Conservation (phyloP, 129 eudicot genomes). For the Ambrosia trifida region DNA sequence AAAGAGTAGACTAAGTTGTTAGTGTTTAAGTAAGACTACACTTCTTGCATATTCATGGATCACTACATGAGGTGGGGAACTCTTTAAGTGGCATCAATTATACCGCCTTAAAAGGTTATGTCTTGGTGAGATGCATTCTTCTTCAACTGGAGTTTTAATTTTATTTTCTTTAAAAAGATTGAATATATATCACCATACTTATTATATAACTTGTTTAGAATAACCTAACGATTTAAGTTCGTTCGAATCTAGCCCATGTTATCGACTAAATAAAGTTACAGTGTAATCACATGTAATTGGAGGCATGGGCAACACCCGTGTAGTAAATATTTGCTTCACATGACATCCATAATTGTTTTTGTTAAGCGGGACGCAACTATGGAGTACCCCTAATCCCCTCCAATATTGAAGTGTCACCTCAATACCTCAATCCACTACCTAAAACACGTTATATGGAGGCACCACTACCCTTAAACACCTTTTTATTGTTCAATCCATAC, state of each 20-base stretch:
- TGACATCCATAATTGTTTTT: too few relatives aligned
- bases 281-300: not conserved
- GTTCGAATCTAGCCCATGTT: conserved; percentile 4
- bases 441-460: too few relatives aligned
- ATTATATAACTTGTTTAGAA: not conserved
- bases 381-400: too few relatives aligned
- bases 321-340: too few relatives aligned
- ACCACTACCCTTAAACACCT: too few relatives aligned
- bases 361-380: too few relatives aligned
- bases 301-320: too few relatives aligned
- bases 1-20: conserved; percentile 1
- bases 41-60: not conserved
- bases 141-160: not conserved
- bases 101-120: not conserved
- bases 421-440: too few relatives aligned
- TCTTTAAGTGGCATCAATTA: not conserved
- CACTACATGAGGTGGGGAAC: conserved; percentile 15
- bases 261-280: not conserved
- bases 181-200: conserved; percentile 6
- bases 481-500: too few relatives aligned
- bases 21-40: conserved; percentile 11
- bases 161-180: not conserved
- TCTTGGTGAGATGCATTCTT: conserved; percentile 6
- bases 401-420: too few relatives aligned
- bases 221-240: not conserved